Evolutionary conservation across 129 eudicot species (phyloP).

Genomic region (Deinandra increscens): DNA sequence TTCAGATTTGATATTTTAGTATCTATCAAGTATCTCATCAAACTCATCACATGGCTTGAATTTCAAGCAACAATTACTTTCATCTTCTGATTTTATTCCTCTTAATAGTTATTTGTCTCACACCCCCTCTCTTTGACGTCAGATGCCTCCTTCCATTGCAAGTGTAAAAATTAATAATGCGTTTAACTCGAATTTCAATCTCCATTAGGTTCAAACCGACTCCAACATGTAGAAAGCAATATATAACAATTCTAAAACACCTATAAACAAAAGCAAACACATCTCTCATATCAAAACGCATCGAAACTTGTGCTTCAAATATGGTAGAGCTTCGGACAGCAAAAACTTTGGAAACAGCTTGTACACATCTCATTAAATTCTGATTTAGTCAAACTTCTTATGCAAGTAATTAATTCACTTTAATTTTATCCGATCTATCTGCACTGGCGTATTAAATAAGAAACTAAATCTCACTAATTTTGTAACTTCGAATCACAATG

Average conservation of each 20-base stretch:
- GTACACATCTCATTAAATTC: constrained; percentile 8
- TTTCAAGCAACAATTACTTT: background rate
- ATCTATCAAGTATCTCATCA: background rate
- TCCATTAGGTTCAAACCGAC: constrained; percentile 3
- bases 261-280: constrained; percentile 1
- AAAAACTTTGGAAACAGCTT: background rate
- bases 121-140: background rate
- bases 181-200: background rate
- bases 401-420: constrained; percentile 1
- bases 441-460: background rate
- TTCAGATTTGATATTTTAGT: background rate
- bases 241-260: constrained; percentile 3
- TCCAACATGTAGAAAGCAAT: background rate
- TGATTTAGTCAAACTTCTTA: constrained; percentile 2
- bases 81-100: background rate
- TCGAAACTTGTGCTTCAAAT: constrained; percentile 5
- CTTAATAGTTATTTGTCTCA: background rate
- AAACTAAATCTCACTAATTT: background rate
- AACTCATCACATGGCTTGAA: background rate
- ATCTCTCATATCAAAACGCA: background rate
- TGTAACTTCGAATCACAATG: background rate
- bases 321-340: background rate
- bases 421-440: background rate
- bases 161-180: background rate
- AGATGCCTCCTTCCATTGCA: background rate